phyloP scores from a whole-genome alignment of 176 grass and related monocot genomes.

The Typha latifolia region DNA sequence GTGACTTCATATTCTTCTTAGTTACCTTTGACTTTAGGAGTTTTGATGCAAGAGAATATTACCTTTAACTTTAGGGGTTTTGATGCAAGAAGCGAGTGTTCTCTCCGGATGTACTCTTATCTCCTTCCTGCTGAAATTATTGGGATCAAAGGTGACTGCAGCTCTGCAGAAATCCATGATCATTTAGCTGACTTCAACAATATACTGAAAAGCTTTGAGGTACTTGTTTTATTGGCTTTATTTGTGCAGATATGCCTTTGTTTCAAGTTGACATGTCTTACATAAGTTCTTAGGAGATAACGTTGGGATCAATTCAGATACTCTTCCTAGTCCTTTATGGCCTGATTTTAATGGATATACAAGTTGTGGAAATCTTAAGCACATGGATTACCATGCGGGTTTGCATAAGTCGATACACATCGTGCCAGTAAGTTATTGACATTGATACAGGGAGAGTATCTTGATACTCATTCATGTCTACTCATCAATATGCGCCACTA shows the following conservation, averaged over 20 bases:
- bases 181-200: conserved; percentile 61
- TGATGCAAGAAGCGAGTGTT: conserved; percentile 86
- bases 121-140: conserved; percentile 89
- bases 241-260: background rate
- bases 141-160: conserved; percentile 59
- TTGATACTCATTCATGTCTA: too few relatives aligned
- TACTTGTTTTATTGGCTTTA: conserved; percentile 3
- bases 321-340: too few relatives aligned
- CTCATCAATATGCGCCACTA: too few relatives aligned
- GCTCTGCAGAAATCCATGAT: conserved; percentile 46
- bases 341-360: too few relatives aligned
- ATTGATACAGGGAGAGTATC: too few relatives aligned
- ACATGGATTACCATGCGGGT: too few relatives aligned
- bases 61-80: conserved; percentile 43
- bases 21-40: background rate
- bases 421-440: too few relatives aligned
- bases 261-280: background rate
- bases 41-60: background rate
- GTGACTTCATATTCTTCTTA: background rate
- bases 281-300: background rate
- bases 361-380: too few relatives aligned
- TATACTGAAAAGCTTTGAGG: conserved; percentile 75
- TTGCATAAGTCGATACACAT: too few relatives aligned
- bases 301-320: background rate
- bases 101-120: conserved; percentile 64